Evolutionary conservation across 2,329 filamentous ascomycete species (phyloP).

Genomic region (Rhexocercosporidium sp.): DNA sequence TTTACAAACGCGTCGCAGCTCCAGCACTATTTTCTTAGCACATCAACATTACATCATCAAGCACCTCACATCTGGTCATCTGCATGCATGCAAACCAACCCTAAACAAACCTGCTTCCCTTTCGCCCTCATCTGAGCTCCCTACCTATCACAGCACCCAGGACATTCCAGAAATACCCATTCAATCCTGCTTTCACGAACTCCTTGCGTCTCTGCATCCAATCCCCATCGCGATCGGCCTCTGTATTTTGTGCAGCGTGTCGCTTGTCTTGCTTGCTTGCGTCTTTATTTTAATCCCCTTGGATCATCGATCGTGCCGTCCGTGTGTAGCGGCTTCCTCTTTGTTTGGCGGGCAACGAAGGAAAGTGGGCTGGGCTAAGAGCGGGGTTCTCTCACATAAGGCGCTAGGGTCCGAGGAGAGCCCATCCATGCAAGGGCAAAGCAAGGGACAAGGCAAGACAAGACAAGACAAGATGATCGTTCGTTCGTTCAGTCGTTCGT

Average conservation of each 20-base stretch:
- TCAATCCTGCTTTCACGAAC: neutral
- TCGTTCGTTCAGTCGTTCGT: neutral
- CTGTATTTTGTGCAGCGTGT: constrained; percentile 15
- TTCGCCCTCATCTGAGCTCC: neutral
- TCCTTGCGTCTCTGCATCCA: constrained; percentile 12
- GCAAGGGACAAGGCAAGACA: constrained; percentile 7
- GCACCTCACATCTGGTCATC: neutral
- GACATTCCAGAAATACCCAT: neutral
- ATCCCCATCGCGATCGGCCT: neutral
- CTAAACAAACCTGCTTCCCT: constrained; percentile 10
- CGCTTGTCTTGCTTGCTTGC: constrained; percentile 12
- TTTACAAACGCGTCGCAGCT: constrained; percentile 33
- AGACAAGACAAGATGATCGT: neutral
- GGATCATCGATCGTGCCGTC: neutral
- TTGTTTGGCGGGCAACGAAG: neutral
- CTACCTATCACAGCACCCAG: too few relatives aligned
- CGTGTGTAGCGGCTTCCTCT: neutral
- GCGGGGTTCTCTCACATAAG: constrained; percentile 15
- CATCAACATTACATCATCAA: constrained; percentile 21
- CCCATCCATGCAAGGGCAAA: neutral
- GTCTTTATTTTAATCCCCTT: neutral
- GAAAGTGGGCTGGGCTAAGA: too few relatives aligned
- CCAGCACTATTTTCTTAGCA: constrained; percentile 2
- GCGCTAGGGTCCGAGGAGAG: neutral
- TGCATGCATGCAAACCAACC: neutral